Evolutionary conservation across 306 rosid genomes (phyloP), one percentile per base, ranked within the genome.

Genomic region (Benincasa hispida): DNA sequence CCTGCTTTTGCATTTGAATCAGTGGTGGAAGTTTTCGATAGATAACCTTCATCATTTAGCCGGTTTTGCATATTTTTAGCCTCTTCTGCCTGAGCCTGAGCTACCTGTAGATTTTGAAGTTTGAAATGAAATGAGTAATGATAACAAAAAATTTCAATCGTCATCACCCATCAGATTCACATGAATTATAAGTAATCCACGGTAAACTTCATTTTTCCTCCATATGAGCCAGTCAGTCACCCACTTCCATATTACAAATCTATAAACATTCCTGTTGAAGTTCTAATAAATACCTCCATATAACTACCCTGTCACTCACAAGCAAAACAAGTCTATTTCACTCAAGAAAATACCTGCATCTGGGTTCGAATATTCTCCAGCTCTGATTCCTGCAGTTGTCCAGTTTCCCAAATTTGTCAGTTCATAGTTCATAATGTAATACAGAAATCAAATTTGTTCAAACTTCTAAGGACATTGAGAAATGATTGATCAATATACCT

Each of bases 41-140:
- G 79, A 80, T 83, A 87, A 75, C 82, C 84, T 81, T 91, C 98
- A 82, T 82, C 88, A 48, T 85, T 81, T 54, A 93, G 87, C 51
- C 87, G 88, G 82, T 78, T 84, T 77, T 81, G 85, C 93, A 93
- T 91, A 78, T 82, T 87, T 76, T 82, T 83, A 27, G 93, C 98
- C 86, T 93, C 98, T 67, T 87, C 92, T 70, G 89, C 89, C 80
- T 91, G 92, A 78, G 92, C 98, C 68, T 91, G 89, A 35, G 98
- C 97, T 15, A 88, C 96, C 96, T 93, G 79, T 80, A 67, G 55
- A 30, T 45, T 51, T 55, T 30, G 45, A 66, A 32, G 55, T 66
- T 58, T 2, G 53, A 72, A 57, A 72, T 15, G n/a, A 19, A 54
- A 41, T 72, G 12, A 28, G 60, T 18, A 72, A 72, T 5, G 56